Evolutionary conservation across 768 basidiomycete genomes (phyloP).

Genomic region (Suillus hirtellus): DNA sequence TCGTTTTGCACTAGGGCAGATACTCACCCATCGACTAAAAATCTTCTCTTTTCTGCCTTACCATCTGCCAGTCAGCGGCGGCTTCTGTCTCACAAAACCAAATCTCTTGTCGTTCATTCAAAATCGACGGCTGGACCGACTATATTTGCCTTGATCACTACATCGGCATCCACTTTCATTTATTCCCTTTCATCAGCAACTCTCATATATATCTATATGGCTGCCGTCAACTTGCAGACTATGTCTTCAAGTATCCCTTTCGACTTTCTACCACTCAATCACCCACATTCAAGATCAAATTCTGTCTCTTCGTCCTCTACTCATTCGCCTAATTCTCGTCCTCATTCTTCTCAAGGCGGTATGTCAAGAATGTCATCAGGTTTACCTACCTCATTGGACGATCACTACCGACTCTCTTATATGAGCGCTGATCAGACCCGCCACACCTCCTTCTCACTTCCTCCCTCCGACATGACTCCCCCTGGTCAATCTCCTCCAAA

Average conservation of each 20-base stretch:
- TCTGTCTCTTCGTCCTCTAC: conserved; percentile 78
- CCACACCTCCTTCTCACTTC: conserved; percentile 45
- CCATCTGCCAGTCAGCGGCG: conserved; percentile 1
- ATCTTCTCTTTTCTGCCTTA: background rate
- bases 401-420: conserved; percentile 71
- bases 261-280: conserved; percentile 66
- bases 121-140: conserved; percentile 59
- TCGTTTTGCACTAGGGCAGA: conserved; percentile 1
- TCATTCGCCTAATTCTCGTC: conserved; percentile 70
- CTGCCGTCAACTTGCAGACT: conserved; percentile 74
- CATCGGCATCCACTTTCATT: conserved; percentile 41
- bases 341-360: conserved; percentile 74
- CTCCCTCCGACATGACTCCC: conserved; percentile 42
- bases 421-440: conserved; percentile 45
- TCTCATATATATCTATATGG: conserved; percentile 43
- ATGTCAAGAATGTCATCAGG: conserved; percentile 52
- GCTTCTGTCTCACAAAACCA: background rate
- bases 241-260: conserved; percentile 66
- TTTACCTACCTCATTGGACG: conserved; percentile 57
- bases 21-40: conserved; percentile 9
- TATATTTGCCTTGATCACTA: conserved; percentile 27
- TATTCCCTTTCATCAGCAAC: conserved; percentile 16
- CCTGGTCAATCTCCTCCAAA: conserved; percentile 71
- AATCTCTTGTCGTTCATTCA: conserved; percentile 20
- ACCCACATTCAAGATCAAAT: conserved; percentile 73